Base-by-base conservation (phyloP, 2,329 filamentous ascomycete species). In the Colletotrichum plurivorum region DNA sequence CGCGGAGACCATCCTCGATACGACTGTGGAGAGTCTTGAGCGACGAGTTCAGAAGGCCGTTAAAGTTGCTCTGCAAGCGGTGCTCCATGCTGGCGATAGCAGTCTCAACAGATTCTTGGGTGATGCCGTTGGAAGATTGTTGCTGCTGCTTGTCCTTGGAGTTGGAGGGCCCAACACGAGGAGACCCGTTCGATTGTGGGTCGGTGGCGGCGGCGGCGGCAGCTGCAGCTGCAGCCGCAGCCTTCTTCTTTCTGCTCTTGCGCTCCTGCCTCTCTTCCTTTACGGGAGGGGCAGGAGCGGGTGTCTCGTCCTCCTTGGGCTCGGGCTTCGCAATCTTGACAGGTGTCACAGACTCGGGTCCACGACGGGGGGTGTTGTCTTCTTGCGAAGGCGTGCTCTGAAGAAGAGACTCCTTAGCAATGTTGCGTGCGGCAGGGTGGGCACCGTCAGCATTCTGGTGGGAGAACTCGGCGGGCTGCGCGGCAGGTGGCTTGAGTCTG, bases 201-300 rank as follows among this genome's bases (percentile, higher is more conserved):
- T 90, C 89, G 2, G 81, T 82, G 43, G 81, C 80, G 41, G 81
- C 78, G 13, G 77, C 71, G 20, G 68, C 69, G 15, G 83, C 80
- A 4, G 85, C 84, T 8, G 82, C 77, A 2, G 80, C 78, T 0
- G 78, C 76, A 1, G 80, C 78, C 31, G 83, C 84, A 69, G 86
- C 88, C 84, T 94, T 95, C 85, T 94, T 93, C 83, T 91, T 93
- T 46, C 86, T 80, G 41, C 82, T 77, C 75, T 88, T 89, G 76
- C 87, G 87, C 74, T 94, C 92, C 1, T 82, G 74, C 80, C 90
- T 92, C 71, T 93, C 90, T 59, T 78, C 56, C 56, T 70, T 71
- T 12, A 36, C 71, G 31, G 70, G 62, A 27, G 78, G 75, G 18
- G 80, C 77, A 67, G 79, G 79, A 25, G 75, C 76, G 36, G 81